Conservation (phyloP, 257 asterid species). For the Nicotiana tabacum region DNA sequence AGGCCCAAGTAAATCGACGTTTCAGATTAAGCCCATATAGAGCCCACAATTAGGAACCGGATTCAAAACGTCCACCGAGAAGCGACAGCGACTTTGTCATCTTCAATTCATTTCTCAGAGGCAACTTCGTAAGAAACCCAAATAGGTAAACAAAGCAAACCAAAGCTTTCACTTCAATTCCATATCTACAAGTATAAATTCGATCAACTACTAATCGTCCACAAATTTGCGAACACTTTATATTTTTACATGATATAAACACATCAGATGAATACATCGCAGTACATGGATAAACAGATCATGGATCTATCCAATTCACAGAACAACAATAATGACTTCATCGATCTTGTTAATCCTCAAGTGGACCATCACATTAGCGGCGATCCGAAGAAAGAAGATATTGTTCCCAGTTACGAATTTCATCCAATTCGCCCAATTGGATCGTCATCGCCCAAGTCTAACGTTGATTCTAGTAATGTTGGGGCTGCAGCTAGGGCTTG, state of each 20-base stretch:
- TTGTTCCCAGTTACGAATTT: conserved; percentile 77
- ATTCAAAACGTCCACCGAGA: neutral
- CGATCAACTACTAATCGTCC: neutral
- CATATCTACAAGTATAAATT: neutral
- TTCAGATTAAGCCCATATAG: neutral
- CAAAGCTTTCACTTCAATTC: neutral
- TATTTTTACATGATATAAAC: neutral
- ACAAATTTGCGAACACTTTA: neutral
- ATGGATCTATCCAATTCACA: conserved; percentile 91
- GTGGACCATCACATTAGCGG: conserved; percentile 19
- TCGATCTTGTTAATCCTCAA: conserved; percentile 67
- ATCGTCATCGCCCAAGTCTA: conserved; percentile 37
- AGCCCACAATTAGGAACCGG: neutral
- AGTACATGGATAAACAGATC: conserved; percentile 96
- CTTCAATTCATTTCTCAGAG: neutral
- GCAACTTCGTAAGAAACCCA: neutral
- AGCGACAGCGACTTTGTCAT: neutral
- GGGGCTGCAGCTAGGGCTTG: conserved; percentile 38
- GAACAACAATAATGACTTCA: conserved; percentile 42
- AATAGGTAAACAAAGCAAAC: neutral
- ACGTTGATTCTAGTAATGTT: conserved; percentile 43
- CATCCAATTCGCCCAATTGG: conserved; percentile 67
- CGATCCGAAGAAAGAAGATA: conserved; percentile 46
- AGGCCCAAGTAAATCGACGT: neutral
- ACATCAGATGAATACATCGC: conserved; percentile 71